Evolutionary conservation across 371 early-diverging fungal species (phyloP), one percentile per base, ranked within the genome.

Genomic region (Apophysomyces variabilis): DNA sequence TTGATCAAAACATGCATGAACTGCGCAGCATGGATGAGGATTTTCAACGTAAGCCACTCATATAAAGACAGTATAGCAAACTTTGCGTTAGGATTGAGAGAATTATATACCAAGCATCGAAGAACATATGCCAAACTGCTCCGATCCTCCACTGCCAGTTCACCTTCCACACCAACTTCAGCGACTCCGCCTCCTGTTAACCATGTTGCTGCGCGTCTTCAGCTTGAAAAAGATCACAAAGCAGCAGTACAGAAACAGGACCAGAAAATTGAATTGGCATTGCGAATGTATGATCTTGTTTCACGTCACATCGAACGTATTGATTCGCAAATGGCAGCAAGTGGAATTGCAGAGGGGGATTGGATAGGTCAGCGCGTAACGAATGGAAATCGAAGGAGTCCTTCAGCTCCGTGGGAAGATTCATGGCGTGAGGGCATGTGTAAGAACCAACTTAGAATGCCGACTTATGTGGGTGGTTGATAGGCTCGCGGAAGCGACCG

Each of bases 1-100:
- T 76, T 46, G 72, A 76, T 65, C 76, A 76, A 67, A 72, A 76
- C 65, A 76, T 76, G 76, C 70, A 72, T 54, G 76, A 76, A 44
- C 63, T 76, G 36, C 66, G 76, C n/a, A 67, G 68, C 5, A 72
- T 76, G 72, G 76, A 76, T 63, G 76, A 76, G 36, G 76, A 76
- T 46, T 66, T 72, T 35, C 73, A 76, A 64, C 62, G 76, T 76
- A 76, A 63, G 38, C 1, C 13, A 38, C 41, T 44, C 26, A 16
- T 16, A 18, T 4, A 50, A 50, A 18, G 37, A 21, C 35, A 11
- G 38, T 5, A 50, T 38, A 21, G 11, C 13, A 46, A 54, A 56
- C 3, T 45, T 69, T 65, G 58, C 44, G 54, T 58, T 16, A 62
- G 64, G 58, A 18, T 45, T 67, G 43, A 66, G 66, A 66, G 70